Conservation (phyloP, 371 early-diverging fungal species). For the Choanephora cucurbitarum region DNA sequence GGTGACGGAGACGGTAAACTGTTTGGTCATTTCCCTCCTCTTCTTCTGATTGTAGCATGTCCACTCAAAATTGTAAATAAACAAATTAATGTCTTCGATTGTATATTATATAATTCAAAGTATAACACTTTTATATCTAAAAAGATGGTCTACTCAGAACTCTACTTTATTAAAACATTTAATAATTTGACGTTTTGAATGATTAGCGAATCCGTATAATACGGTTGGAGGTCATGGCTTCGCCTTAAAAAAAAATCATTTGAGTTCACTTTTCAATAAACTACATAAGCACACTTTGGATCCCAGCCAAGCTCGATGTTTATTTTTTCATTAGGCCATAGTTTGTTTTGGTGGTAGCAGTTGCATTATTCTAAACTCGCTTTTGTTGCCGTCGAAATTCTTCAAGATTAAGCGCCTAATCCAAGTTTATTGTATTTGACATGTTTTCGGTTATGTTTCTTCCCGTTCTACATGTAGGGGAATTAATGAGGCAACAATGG, state of each 20-base stretch:
- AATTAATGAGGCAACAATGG: not conserved
- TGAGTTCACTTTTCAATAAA: conserved; percentile 6
- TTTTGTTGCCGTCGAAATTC: conserved; percentile 2
- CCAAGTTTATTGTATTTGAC: conserved; percentile 7
- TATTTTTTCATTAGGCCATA: conserved; percentile 7
- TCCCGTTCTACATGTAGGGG: not conserved
- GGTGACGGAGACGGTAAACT: conserved; percentile 2
- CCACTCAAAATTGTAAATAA: too few species aligned
- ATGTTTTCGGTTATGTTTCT: conserved; percentile 5
- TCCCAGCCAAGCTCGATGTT: not conserved
- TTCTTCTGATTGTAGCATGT: conserved; percentile 1
- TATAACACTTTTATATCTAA: conserved; percentile 3
- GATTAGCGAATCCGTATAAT: conserved; percentile 3
- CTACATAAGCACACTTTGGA: not conserved
- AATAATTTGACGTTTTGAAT: not conserved
- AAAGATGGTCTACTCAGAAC: conserved; percentile 3
- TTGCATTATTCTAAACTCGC: conserved; percentile 6
- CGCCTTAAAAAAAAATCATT: conserved; percentile 3
- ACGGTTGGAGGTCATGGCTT: conserved; percentile 3
- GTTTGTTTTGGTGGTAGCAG: conserved; percentile 7
- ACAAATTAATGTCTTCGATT: not conserved
- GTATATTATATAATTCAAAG: conserved; percentile 2
- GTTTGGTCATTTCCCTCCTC: conserved; percentile 3
- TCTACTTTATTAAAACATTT: not conserved
- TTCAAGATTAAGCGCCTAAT: not conserved